These are phyloP conservation scores for Cladophialophora exuberans DNA, from an alignment of 2,329 filamentous ascomycete species.

Conservation along the genomic window DNA sequence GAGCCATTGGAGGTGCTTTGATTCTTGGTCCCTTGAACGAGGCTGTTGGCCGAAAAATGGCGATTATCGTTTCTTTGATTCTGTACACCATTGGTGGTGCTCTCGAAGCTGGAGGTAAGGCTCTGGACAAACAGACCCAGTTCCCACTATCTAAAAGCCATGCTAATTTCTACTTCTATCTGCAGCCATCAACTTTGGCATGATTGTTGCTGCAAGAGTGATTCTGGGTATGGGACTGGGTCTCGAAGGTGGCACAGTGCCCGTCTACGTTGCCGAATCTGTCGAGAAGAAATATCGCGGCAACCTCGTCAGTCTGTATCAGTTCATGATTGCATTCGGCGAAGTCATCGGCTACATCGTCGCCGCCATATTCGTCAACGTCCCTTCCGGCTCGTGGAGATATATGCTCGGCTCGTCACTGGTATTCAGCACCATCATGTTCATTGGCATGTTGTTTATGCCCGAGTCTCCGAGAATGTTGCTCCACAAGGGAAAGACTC, in stretches of 20 bases:
- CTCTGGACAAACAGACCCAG: too few species aligned
- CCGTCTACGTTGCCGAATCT: constrained; percentile 74
- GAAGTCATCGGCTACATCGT: constrained; percentile 75
- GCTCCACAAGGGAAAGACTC: constrained; percentile 66
- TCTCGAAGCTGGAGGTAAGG: constrained; percentile 68
- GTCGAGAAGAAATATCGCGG: constrained; percentile 69
- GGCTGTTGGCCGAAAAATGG: constrained; percentile 66
- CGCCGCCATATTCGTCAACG: constrained; percentile 72
- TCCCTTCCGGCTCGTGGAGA: constrained; percentile 68
- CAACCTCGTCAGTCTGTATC: constrained; percentile 74
- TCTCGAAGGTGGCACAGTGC: constrained; percentile 73
- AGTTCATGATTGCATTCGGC: constrained; percentile 75
- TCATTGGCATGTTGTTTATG: constrained; percentile 69
- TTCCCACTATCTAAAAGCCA: too few species aligned
- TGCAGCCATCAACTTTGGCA: constrained; percentile 69
- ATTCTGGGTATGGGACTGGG: constrained; percentile 73
- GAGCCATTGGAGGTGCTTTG: constrained; percentile 70
- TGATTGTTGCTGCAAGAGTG: constrained; percentile 70
- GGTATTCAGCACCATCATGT: constrained; percentile 68
- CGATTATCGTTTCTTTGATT: constrained; percentile 70
- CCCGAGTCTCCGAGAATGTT: constrained; percentile 71
- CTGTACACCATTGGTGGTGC: constrained; percentile 72
- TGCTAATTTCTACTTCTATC: too few species aligned
- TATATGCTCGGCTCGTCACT: constrained; percentile 75
- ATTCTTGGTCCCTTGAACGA: constrained; percentile 70